Base-by-base conservation (phyloP, 139 green algal species). In the Choricystis sp. region DNA sequence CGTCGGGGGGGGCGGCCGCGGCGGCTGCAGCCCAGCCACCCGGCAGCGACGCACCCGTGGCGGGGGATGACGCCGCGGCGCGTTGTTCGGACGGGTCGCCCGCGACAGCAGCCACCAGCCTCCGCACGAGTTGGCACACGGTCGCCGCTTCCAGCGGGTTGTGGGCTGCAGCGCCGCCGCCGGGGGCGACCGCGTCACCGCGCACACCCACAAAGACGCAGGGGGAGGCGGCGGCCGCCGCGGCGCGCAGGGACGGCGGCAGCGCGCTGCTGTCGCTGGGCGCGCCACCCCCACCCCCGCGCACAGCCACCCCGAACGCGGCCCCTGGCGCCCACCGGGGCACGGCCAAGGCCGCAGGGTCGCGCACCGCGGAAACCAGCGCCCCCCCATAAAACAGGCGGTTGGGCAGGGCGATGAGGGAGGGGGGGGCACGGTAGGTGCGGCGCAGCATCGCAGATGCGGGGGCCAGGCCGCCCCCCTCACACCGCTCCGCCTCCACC, bases 361-460 rank as follows among this genome's bases (percentile, higher is more conserved):
- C 63, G 58, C 77, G 69, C 9, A 71, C 79, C 1, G 74, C 77
- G 2, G 77, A 66, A 28, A 73, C 29, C 27, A 84, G 73, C n/a
- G 26, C 29, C 1, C 64, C 70, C 20, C 70, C 20, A 66, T 94
- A 94, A 67, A 94, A 94, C 19, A 87, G 65, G 20, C 60, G 56
- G 62, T 64, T 79, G 55, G 86, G 84, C 56, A 94, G 66, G 49
- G 63, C n/a, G 68, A 94, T 71, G 59, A 94, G 75, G n/a, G 55
- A 63, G 14, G 63, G 52, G 66, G 92, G 86, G 16, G 74, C 83
- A 56, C 86, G 79, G 80, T 92, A 94, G 82, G 94, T 94, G 59
- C 61, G 62, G 9, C 88, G 61, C 57, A 94, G 74, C 72, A 79
- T 81, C 40, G 69, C 69, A 2, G 19, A 60, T 22, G 48, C 19